Evolutionary conservation across 345 rosid species (phyloP).

Genomic region (Boechera divaricarpa): DNA sequence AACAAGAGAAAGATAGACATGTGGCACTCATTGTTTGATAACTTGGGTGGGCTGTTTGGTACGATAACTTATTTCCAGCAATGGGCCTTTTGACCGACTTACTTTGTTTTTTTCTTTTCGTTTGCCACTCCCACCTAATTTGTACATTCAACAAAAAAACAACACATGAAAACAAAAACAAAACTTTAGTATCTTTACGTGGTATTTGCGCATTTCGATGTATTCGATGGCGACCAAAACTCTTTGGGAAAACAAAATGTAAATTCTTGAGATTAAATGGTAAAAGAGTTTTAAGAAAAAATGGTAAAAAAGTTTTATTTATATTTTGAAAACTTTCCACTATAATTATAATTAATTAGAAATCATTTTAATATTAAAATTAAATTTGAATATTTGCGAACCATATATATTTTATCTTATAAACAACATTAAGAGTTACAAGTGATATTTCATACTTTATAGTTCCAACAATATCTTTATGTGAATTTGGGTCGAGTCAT

Average conservation of each 20-base stretch:
- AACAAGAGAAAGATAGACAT: not conserved
- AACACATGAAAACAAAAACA: slow-evolving; percentile 7
- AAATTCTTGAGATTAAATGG: not conserved
- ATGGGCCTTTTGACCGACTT: slow-evolving; percentile 37
- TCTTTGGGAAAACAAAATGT: not conserved
- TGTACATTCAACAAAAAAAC: not conserved
- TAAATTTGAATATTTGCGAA: not conserved
- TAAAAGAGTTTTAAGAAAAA: not conserved
- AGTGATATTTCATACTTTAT: not conserved
- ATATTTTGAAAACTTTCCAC: not conserved
- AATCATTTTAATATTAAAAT: no score
- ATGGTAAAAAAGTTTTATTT: not conserved
- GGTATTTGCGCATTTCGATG: slow-evolving; percentile 22
- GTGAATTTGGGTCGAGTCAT: slow-evolving; percentile 17
- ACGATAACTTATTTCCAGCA: not conserved
- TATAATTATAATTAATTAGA: no score
- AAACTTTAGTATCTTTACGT: not conserved
- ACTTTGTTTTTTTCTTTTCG: not conserved
- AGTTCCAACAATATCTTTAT: not conserved
- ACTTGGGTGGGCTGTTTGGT: slow-evolving; percentile 25
- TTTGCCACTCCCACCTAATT: slow-evolving; percentile 10
- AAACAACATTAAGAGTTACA: not conserved
- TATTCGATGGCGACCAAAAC: slow-evolving; percentile 11
- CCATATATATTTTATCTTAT: not conserved
- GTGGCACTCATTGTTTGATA: slow-evolving; percentile 15